Evolutionary conservation across 768 basidiomycete species (phyloP), one percentile per base, ranked within the genome.

Genomic region (Russula griseocarnosa): DNA sequence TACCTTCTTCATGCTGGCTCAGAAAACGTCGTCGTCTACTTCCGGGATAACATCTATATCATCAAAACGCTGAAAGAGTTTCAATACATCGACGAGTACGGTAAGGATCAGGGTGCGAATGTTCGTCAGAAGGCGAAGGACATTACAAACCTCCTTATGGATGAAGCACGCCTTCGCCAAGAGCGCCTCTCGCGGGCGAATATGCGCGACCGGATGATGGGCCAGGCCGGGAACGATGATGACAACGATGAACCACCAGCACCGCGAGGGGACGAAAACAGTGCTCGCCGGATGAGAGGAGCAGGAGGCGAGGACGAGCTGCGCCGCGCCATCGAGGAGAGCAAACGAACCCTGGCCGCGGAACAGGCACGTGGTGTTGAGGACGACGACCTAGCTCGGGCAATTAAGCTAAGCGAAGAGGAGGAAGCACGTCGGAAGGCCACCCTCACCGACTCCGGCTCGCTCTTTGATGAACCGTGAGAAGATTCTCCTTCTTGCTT

Each of bases 11-110:
- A 98, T 72, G 90, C 94, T 64, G 97, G 97, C 46, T 94, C 92
- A 1, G 97, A 98, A 76, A 98, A 99, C 74, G 95, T 98, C 24
- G 94, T 98, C 65, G 90, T 97, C 72, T 99, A 99, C 78, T 98
- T 98, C 81, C 86, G 86, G 53, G 95, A 99, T 74, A 98, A 99
- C 73, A 76, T 97, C 65, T 99, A 98, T 76, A 84, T 98, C 73
- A 86, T 99, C 84, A 98, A 98, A 80, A 98, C 96, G 2, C 84
- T 99, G 65, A 96, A 98, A 74, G 97, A 99, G 75, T 99, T 99
- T 76, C 96, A 98, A 70, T 97, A 86, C 72, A 75, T 96, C 61
- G 97, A 98, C 75, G 97, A 98, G 71, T 87, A 91, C 44, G 90
- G 88, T 56, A 97, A 97, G 74, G 97, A 99, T 73, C 94, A 97